Conservation (phyloP, 148 eudicot genomes). For the Cornus controversa region DNA sequence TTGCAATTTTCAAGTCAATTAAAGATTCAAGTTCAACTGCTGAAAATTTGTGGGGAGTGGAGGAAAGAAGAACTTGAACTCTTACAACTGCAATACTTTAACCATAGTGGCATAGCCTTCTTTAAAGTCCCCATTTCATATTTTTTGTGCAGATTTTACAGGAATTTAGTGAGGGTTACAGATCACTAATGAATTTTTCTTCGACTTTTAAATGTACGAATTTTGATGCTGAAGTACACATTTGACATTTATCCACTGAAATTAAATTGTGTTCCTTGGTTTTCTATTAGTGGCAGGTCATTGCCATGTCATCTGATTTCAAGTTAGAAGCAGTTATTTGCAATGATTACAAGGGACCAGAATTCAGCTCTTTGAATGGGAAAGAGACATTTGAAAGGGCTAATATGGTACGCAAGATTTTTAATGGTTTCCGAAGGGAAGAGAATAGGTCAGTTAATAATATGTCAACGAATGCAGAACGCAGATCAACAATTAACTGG, state of each 20-base stretch:
- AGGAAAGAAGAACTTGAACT: not conserved
- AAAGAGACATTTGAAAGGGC: slow-evolving; percentile 27
- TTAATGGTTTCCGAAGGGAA: slow-evolving; percentile 38
- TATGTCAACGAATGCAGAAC: slow-evolving; percentile 36
- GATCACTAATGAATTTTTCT: not conserved
- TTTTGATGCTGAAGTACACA: not conserved
- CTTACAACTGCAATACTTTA: not conserved
- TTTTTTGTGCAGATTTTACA: not conserved
- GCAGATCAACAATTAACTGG: slow-evolving; percentile 48
- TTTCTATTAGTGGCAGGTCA: slow-evolving; percentile 23
- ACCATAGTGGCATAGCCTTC: not conserved
- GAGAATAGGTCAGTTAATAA: slow-evolving; percentile 42
- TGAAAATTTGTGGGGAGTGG: not conserved
- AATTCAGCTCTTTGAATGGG: slow-evolving; percentile 34
- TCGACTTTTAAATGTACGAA: not conserved
- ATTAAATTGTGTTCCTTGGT: not conserved
- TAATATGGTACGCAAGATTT: slow-evolving; percentile 35
- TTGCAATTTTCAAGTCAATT: not conserved
- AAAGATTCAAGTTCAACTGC: not conserved
- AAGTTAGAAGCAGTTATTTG: slow-evolving; percentile 42
- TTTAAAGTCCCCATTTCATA: not conserved
- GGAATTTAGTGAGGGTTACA: not conserved
- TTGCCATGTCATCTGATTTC: slow-evolving; percentile 52
- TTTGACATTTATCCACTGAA: not conserved
- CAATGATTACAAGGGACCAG: slow-evolving; percentile 38